Conservation (phyloP, 2,329 filamentous ascomycete genomes). For the Colletotrichum lini region DNA sequence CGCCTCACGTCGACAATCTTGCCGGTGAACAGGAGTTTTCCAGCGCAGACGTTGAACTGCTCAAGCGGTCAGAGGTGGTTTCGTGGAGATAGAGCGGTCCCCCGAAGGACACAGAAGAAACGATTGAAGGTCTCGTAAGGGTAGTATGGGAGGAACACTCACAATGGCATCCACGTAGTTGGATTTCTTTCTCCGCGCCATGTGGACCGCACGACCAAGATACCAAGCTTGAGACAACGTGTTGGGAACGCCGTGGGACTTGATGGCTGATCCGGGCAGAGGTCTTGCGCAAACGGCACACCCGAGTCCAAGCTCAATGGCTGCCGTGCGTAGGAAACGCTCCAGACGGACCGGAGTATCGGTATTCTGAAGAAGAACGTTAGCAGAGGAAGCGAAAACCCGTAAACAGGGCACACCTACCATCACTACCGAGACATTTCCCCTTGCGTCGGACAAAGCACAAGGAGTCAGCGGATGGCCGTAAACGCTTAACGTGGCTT, state of each 20-base stretch:
- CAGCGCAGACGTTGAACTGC: not conserved
- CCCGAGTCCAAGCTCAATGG: conserved; percentile 56
- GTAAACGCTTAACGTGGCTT: conserved; percentile 57
- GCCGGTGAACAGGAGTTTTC: conserved; percentile 55
- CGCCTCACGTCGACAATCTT: conserved; percentile 59
- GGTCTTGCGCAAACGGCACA: conserved; percentile 55
- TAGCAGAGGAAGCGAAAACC: not conserved
- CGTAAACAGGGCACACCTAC: conserved; percentile 39
- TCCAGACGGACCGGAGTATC: conserved; percentile 54
- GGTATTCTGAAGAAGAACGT: conserved; percentile 45
- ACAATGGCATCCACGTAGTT: conserved; percentile 47
- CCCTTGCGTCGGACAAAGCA: conserved; percentile 49
- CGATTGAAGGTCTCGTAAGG: not conserved
- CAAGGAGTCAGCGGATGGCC: conserved; percentile 55
- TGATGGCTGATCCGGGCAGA: conserved; percentile 51
- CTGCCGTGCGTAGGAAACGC: conserved; percentile 53
- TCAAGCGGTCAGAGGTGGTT: not conserved
- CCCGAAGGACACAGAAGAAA: not conserved
- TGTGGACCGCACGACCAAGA: conserved; percentile 50
- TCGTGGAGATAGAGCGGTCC: not conserved
- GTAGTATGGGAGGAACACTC: not conserved
- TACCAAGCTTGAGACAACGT: conserved; percentile 54
- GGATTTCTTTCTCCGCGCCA: conserved; percentile 49
- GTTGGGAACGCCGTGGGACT: conserved; percentile 51
- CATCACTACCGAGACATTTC: conserved; percentile 46